Conservation (phyloP, 345 rosid genomes). For the Arabis alpina region DNA sequence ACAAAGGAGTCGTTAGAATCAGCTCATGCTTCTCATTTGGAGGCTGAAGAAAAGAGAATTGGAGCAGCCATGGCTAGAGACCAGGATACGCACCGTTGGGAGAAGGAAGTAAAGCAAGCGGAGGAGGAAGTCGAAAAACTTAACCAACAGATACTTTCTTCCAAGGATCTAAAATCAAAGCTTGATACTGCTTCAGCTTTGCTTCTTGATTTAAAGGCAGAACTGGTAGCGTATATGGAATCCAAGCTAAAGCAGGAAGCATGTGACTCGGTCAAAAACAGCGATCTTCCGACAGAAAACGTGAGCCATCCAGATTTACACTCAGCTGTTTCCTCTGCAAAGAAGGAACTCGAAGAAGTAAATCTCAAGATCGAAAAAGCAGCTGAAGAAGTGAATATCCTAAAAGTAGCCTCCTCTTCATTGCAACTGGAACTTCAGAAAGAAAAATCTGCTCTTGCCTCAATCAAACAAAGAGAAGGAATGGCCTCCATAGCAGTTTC, state of each 20-base stretch:
- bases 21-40: slow-evolving; percentile 91
- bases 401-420: slow-evolving; percentile 69
- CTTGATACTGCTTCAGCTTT: slow-evolving; percentile 70
- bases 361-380: slow-evolving; percentile 74
- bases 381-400: slow-evolving; percentile 62
- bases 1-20: slow-evolving; percentile 81
- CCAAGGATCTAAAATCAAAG: slow-evolving; percentile 75
- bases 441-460: slow-evolving; percentile 64
- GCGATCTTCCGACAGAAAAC: slow-evolving; percentile 38
- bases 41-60: slow-evolving; percentile 90
- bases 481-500: slow-evolving; percentile 79
- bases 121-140: slow-evolving; percentile 80
- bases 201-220: slow-evolving; percentile 79
- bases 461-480: slow-evolving; percentile 83
- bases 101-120: slow-evolving; percentile 81
- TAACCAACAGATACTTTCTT: slow-evolving; percentile 65
- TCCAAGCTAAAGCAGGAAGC: slow-evolving; percentile 60
- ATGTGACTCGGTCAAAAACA: slow-evolving; percentile 26
- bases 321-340: slow-evolving; percentile 64
- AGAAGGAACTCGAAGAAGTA: slow-evolving; percentile 83
- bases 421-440: slow-evolving; percentile 68
- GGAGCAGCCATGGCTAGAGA: slow-evolving; percentile 90
- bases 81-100: slow-evolving; percentile 83
- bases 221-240: slow-evolving; percentile 81
- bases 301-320: slow-evolving; percentile 59